A percentile compares a stretch with the other conserved stretches of the same genome.
Conservation (phyloP, 805 yeast genomes). For the Babjeviella inositovora region DNA sequence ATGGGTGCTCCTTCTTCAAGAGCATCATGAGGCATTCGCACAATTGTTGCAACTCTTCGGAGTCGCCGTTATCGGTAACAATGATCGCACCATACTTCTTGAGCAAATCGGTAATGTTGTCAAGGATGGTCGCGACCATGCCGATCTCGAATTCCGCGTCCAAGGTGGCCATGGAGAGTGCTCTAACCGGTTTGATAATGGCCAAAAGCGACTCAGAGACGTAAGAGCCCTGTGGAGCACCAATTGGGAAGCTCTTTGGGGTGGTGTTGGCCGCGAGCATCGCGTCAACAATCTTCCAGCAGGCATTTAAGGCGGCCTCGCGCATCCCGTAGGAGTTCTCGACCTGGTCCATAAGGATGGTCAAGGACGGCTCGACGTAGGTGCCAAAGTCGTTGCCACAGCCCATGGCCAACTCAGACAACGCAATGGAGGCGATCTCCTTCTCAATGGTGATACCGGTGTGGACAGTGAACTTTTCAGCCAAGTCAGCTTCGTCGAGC, state of each 20-base stretch:
- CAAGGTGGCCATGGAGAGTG: conserved; percentile 41
- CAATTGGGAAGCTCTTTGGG: conserved; percentile 35
- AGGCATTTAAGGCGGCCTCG: conserved; percentile 65
- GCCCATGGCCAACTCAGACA: conserved; percentile 78
- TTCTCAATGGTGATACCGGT: conserved; percentile 93
- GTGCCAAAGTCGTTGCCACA: conserved; percentile 69
- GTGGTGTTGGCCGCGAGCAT: conserved; percentile 40
- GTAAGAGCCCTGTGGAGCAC: conserved; percentile 44
- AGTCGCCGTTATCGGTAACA: conserved; percentile 41
- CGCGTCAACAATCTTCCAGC: conserved; percentile 74
- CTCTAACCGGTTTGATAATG: conserved; percentile 53
- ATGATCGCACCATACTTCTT: conserved; percentile 56
- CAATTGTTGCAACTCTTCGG: conserved; percentile 43
- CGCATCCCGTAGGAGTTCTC: conserved; percentile 85
- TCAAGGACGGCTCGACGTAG: conserved; percentile 56
- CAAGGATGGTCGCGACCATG: conserved; percentile 69
- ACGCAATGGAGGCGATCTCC: conserved; percentile 85
- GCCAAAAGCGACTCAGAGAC: conserved; percentile 40
- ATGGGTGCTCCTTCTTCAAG: conserved; percentile 69
- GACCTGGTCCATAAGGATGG: conserved; percentile 50
- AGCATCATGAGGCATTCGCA: conserved; percentile 59
- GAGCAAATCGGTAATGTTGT: conserved; percentile 52
- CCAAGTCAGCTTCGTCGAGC: conserved; percentile 44
- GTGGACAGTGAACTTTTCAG: conserved; percentile 70
- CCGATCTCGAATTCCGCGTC: conserved; percentile 72